Evolutionary conservation across 192 early-diverging fungal species (phyloP), one percentile per base, ranked within the genome.

Genomic region (Chytriomyces hyalinus): DNA sequence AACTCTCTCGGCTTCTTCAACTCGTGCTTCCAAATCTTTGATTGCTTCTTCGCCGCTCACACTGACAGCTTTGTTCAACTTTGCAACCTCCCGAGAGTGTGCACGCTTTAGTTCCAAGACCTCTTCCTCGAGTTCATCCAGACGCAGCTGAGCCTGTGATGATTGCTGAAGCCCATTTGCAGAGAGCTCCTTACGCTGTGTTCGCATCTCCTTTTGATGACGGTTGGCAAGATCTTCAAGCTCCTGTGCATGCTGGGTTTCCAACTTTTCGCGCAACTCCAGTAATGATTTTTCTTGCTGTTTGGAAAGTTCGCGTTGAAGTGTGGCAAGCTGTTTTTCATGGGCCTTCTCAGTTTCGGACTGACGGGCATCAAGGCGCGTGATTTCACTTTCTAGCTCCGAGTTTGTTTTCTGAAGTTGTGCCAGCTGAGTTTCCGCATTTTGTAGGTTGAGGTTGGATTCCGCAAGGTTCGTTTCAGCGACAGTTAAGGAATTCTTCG

Each of bases 11-110:
- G 44, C 20, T 70, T 79, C 80, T 46, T 67, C 59, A 45, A 82
- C n/a, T 11, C 45, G 48, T 7, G 71, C 80, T 26, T 79, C 53
- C 47, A 74, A 61, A 44, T 73, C 65, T 51, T 67, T 60, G 4
- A 84, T 48, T 17, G 65, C 70, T 45, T 63, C 76, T 43, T 83
- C 76, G 57, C 73, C 46, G 24, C 80, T 76, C 11, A 53, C 69
- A 11, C 44, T 45, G 11, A 53, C 24, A 11, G 53, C 22, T 13
- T 64, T 20, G 26, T 65, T n/a, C 13, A 8, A 22, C 20, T 57
- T 49, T n/a, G 46, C 73, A 2, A 65, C 13, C 4, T 75, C 73
- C 13, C 73, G 61, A 9, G 73, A 48, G 47, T 74, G 20, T 7
- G 17, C 36, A 1, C 72, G 50, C 57, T 65, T 48, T 76, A 78